Conservation (phyloP, 495 filamentous ascomycete genomes). For the Aeminium ludgeri region DNA sequence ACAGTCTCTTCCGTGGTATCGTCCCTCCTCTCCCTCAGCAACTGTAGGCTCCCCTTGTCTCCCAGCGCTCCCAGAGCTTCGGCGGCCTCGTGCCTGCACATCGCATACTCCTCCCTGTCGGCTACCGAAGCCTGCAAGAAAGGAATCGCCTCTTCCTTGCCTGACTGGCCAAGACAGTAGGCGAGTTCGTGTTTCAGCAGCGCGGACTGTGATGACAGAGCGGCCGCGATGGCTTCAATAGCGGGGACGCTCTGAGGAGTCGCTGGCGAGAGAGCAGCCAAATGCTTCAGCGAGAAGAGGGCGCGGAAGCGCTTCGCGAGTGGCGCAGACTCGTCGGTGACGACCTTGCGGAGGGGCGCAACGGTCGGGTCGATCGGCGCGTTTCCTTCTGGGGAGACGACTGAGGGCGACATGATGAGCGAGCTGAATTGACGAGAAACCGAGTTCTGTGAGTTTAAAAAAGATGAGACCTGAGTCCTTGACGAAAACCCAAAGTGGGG, state of each 20-base stretch:
- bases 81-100: slow-evolving; percentile 93
- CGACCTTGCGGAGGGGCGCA: slow-evolving; percentile 50
- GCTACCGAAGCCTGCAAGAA: slow-evolving; percentile 61
- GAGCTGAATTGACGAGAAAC: too few relatives aligned
- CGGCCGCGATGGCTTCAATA: slow-evolving; percentile 85
- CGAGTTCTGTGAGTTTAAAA: too few relatives aligned
- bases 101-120: slow-evolving; percentile 64
- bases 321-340: slow-evolving; percentile 60
- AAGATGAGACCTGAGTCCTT: too few relatives aligned
- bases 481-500: too few relatives aligned
- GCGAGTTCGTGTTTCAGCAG: slow-evolving; percentile 89
- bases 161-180: slow-evolving; percentile 89
- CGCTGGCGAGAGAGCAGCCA: slow-evolving; percentile 52
- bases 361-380: slow-evolving; percentile 25
- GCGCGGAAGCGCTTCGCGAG: slow-evolving; percentile 88
- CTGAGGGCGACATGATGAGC: slow-evolving; percentile 3
- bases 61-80: slow-evolving; percentile 88
- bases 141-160: slow-evolving; percentile 53
- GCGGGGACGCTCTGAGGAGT: slow-evolving; percentile 43
- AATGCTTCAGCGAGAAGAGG: slow-evolving; percentile 90
- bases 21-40: slow-evolving; percentile 56
- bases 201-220: slow-evolving; percentile 65
- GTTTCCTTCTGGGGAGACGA: not conserved
- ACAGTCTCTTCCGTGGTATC: slow-evolving; percentile 53
- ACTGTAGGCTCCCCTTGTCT: slow-evolving; percentile 47